Base-by-base conservation (phyloP, 495 filamentous ascomycete genomes). In the Venustampulla echinocandica region DNA sequence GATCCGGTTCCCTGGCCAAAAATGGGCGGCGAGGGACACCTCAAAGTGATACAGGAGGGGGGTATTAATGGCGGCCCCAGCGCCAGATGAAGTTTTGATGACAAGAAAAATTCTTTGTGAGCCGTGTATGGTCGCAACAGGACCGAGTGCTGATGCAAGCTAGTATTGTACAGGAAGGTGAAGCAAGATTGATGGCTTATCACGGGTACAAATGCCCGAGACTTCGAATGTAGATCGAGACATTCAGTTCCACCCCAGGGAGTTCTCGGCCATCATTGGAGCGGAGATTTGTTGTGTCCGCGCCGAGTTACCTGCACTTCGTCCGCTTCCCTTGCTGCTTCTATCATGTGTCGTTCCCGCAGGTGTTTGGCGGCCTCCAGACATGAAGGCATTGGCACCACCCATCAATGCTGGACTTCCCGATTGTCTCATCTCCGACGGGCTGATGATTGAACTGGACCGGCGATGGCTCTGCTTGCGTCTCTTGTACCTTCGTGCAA, bases 261-360 rank as follows among this genome's bases (percentile, higher is more conserved):
- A 95, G 70, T 98, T 98, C 73, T 95, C 92, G 33, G 90, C 86
- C 73, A 90, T 93, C 48, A 98, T 85, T 3, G 92, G 92, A 41
- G 78, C 80, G 33, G 81, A 85, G 54, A 88, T 88, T 61, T 76
- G 74, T 52, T 75, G 66, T 40, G 79, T 80, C 54, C 82, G 70
- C 40, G 82, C 82, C 61, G 84, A 87, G 72, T 78, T 78, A 63
- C 81, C 81, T 18, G 75, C 76, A 57, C 80, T 85, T 51, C 82
- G 72, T 54, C 73, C 74, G 56, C 79, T 87, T 55, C 84, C 75
- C 37, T 85, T 76, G 56, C 82, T 84, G 47, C 79, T 72, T 44
- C 76, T 66, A 44, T 71, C 74, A 47, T 70, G 63, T 14, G 49
- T 64, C 32, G 61, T 62, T 33, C 62, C 56, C 62, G 61, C 64